phyloP scores from a whole-genome alignment of 306 rosid genomes.

The Phaseolus lunatus region DNA sequence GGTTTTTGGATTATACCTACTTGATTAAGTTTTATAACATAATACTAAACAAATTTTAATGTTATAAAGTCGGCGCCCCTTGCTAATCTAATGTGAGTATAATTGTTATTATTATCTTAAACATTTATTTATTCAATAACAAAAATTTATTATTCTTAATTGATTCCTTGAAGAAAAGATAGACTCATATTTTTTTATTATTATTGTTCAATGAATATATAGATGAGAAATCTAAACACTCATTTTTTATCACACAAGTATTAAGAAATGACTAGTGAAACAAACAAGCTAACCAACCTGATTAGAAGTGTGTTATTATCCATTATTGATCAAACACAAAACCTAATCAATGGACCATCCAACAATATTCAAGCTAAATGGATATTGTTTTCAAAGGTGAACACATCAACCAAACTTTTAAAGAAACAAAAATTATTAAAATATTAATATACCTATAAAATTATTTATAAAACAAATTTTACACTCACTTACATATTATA shows the following conservation, averaged over 20 bases:
- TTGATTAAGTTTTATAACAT: no score
- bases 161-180: background rate
- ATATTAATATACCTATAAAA: no score
- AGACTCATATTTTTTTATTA: background rate
- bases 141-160: background rate
- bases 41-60: background rate
- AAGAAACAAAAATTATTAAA: no score
- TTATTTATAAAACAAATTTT: no score
- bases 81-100: background rate
- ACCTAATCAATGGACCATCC: conserved; percentile 37
- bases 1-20: no score
- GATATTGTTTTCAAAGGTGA: conserved; percentile 20
- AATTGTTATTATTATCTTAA: background rate
- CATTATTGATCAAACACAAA: conserved; percentile 40
- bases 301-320: conserved; percentile 44
- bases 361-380: conserved; percentile 29
- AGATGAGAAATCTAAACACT: conserved; percentile 7
- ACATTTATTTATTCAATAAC: conserved; percentile 5
- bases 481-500: no score
- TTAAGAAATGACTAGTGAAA: conserved; percentile 22
- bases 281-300: conserved; percentile 60
- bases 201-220: conserved; percentile 22
- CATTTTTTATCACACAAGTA: background rate
- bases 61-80: background rate
- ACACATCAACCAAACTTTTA: conserved; percentile 23